Percentiles rank a stretch among this genome's conserved stretches.
These are phyloP conservation scores for Cryphonectria radicalis DNA, from an alignment of 2,329 filamentous ascomycete genomes.

Conservation along the genomic window DNA sequence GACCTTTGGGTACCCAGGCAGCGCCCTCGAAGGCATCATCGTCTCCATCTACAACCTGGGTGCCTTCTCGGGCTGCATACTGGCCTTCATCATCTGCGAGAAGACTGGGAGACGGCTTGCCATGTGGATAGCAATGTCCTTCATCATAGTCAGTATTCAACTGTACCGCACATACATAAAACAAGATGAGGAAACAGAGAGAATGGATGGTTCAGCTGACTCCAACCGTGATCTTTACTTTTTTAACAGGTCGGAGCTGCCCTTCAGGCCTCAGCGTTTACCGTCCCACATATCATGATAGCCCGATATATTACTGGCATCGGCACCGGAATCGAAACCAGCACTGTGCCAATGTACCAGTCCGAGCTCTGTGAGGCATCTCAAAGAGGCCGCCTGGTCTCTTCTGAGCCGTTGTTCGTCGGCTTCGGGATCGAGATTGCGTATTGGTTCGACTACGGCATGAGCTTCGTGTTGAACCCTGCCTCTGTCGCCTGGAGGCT, in stretches of 20 bases:
- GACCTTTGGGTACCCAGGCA: constrained; percentile 43
- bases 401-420: constrained; percentile 40
- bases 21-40: constrained; percentile 46
- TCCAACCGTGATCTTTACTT: neutral
- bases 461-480: constrained; percentile 36
- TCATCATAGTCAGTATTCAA: constrained; percentile 33
- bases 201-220: neutral
- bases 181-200: neutral
- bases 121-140: constrained; percentile 35
- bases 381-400: constrained; percentile 48
- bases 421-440: constrained; percentile 37
- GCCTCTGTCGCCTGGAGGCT: constrained; percentile 38
- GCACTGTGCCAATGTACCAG: constrained; percentile 47
- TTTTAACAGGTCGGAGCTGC: constrained; percentile 33
- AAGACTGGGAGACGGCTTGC: constrained; percentile 31
- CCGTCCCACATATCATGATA: constrained; percentile 46
- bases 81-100: constrained; percentile 32
- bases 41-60: constrained; percentile 39
- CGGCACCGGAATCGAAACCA: constrained; percentile 37
- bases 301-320: constrained; percentile 43
- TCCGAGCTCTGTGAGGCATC: constrained; percentile 48
- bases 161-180: constrained; percentile 1
- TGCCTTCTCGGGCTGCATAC: constrained; percentile 43
- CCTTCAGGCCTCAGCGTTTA: constrained; percentile 39
- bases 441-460: constrained; percentile 41